These are phyloP conservation scores for Colletotrichum ledebouriae DNA, from an alignment of 2,329 filamentous ascomycete species.

Conservation along the genomic window DNA sequence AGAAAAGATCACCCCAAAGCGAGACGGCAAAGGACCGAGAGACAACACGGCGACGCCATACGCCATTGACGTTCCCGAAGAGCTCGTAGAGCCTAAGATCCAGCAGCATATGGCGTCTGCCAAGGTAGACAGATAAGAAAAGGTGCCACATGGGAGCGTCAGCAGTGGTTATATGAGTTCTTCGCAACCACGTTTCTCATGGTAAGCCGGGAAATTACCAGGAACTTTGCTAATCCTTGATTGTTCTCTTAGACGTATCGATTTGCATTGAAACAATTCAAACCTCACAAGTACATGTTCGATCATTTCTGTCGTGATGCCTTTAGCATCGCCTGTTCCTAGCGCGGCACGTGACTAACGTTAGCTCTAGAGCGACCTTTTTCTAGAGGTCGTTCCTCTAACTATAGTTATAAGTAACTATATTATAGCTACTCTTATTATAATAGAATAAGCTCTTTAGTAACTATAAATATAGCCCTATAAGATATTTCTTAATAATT, in stretches of 20 bases:
- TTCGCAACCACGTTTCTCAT: no score
- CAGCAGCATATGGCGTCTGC: conserved; percentile 3
- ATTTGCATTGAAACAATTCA: conserved; percentile 30
- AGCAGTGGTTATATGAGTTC: background rate
- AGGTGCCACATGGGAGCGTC: background rate
- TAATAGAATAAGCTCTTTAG: no score
- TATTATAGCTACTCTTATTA: no score
- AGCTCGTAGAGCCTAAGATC: background rate
- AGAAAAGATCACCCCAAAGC: conserved; percentile 14
- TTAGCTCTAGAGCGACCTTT: no score
- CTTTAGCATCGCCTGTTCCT: no score
- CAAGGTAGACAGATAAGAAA: background rate
- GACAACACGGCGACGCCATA: conserved; percentile 18
- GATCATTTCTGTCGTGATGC: no score
- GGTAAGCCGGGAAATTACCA: no score
- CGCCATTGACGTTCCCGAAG: conserved; percentile 21
- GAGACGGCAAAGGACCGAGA: conserved; percentile 9
- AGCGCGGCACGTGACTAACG: no score
- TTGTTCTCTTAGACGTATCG: conserved; percentile 4
- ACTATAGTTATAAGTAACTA: no score
- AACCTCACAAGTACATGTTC: background rate
- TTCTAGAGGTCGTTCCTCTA: no score
- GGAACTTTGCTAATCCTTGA: background rate
- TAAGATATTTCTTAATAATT: no score
- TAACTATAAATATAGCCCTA: no score